phyloP scores from a whole-genome alignment of 2,329 filamentous ascomycete species.

The Scedosporium aurantiacum region DNA sequence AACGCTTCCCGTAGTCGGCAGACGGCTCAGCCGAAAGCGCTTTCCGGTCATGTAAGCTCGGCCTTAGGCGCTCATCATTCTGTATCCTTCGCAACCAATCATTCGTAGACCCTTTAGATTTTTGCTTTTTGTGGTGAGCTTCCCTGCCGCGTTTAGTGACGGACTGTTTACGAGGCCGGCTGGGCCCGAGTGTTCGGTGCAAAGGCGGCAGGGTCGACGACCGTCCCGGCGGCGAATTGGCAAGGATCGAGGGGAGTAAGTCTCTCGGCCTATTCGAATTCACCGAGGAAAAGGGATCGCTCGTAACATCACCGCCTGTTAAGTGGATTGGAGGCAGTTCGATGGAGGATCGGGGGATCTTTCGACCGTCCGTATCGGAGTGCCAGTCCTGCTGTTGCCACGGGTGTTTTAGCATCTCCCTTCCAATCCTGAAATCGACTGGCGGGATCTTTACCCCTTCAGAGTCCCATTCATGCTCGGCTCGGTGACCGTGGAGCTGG shows the following conservation, averaged over 20 bases:
- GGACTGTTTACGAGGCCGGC: conserved; percentile 73
- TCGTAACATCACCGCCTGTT: conserved; percentile 50
- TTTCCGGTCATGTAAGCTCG: conserved; percentile 62
- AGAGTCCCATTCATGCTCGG: conserved; percentile 66
- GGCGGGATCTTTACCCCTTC: conserved; percentile 46
- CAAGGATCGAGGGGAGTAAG: conserved; percentile 70
- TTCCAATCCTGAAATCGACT: conserved; percentile 19
- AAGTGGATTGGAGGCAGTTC: conserved; percentile 61
- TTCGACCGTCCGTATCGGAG: conserved; percentile 57
- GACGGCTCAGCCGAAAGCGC: conserved; percentile 78
- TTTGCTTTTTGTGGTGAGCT: conserved; percentile 69
- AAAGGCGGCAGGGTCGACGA: conserved; percentile 81
- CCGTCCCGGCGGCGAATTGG: conserved; percentile 71
- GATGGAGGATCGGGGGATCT: conserved; percentile 55
- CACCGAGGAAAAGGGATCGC: conserved; percentile 58
- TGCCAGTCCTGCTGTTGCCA: conserved; percentile 48
- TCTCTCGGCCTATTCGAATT: conserved; percentile 55
- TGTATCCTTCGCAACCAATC: conserved; percentile 51
- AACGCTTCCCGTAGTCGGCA: conserved; percentile 74
- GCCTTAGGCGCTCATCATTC: conserved; percentile 54
- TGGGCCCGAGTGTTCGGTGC: conserved; percentile 60
- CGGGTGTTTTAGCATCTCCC: conserved; percentile 1
- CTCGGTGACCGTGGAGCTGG: conserved; percentile 67
- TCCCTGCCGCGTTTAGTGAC: conserved; percentile 69
- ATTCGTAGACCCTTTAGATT: conserved; percentile 58